phyloP scores from a whole-genome alignment of 2,329 filamentous ascomycete genomes.

The Colletotrichum phormii region DNA sequence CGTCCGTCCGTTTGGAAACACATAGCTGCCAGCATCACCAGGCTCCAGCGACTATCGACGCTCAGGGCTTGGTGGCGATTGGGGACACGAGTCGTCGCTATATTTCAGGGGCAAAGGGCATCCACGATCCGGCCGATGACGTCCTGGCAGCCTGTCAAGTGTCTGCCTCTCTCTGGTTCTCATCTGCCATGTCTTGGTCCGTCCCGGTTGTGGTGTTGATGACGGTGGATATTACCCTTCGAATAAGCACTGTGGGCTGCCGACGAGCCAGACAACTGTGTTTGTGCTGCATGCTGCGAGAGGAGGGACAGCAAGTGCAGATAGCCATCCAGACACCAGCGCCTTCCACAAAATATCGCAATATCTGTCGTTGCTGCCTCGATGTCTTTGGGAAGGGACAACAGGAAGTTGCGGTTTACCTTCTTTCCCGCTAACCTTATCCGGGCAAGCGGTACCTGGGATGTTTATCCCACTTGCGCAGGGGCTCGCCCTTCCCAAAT shows the following conservation, averaged over 20 bases:
- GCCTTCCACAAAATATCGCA: background rate
- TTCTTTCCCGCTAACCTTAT: conserved; percentile 23
- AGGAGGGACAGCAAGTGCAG: background rate
- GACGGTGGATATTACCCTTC: background rate
- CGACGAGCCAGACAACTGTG: background rate
- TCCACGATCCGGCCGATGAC: conserved; percentile 2
- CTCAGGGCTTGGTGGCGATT: conserved; percentile 11
- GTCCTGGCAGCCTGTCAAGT: conserved; percentile 13
- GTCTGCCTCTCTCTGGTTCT: background rate
- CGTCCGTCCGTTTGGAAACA: conserved; percentile 13
- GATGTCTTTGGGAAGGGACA: background rate
- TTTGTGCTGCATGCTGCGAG: background rate
- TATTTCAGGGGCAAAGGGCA: conserved; percentile 20
- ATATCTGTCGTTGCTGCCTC: background rate
- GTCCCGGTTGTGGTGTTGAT: background rate
- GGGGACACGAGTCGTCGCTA: background rate
- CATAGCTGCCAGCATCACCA: background rate
- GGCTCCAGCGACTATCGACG: conserved; percentile 9
- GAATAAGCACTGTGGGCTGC: background rate
- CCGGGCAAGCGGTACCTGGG: conserved; percentile 20
- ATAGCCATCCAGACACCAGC: background rate
- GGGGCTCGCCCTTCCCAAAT: conserved; percentile 17
- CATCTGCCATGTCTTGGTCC: conserved; percentile 2
- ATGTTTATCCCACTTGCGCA: conserved; percentile 12
- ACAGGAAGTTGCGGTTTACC: background rate